These are phyloP conservation scores for Mycena citricolor DNA, from an alignment of 1,284 basidiomycete genomes.

Conservation along the genomic window DNA sequence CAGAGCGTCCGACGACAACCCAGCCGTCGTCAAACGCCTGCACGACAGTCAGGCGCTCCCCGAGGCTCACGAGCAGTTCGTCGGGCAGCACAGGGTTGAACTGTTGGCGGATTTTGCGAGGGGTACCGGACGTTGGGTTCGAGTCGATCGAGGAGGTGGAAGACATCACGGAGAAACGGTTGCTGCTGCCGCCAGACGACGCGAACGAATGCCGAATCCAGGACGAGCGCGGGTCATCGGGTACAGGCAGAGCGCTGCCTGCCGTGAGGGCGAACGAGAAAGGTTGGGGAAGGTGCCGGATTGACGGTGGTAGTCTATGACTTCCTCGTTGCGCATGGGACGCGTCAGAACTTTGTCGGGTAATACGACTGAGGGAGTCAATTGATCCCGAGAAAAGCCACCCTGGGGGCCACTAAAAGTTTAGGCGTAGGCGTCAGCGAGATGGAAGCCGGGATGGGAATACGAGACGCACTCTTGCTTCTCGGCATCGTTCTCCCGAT, in stretches of 20 bases:
- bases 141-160: slow-evolving; percentile 34
- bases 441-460: too few species aligned
- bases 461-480: slow-evolving; percentile 17
- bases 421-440: too few species aligned
- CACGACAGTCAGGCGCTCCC: slow-evolving; percentile 59
- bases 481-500: slow-evolving; percentile 35
- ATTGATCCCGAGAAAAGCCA: slow-evolving; percentile 45
- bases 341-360: slow-evolving; percentile 48
- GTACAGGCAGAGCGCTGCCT: slow-evolving; percentile 14
- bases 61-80: slow-evolving; percentile 54
- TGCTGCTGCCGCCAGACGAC: slow-evolving; percentile 29
- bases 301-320: slow-evolving; percentile 45
- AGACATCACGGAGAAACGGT: slow-evolving; percentile 44
- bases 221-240: slow-evolving; percentile 22
- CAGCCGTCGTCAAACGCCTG: slow-evolving; percentile 73
- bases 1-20: slow-evolving; percentile 66
- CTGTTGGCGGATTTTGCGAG: slow-evolving; percentile 57
- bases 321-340: slow-evolving; percentile 39
- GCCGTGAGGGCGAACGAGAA: slow-evolving; percentile 43
- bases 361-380: slow-evolving; percentile 48
- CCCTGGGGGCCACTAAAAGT: too few species aligned
- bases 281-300: slow-evolving; percentile 47
- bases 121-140: slow-evolving; percentile 35
- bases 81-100: slow-evolving; percentile 71
- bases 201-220: slow-evolving; percentile 36